Base-by-base conservation (phyloP, 169 alveolate genomes). In the Plasmodium fragile region DNA sequence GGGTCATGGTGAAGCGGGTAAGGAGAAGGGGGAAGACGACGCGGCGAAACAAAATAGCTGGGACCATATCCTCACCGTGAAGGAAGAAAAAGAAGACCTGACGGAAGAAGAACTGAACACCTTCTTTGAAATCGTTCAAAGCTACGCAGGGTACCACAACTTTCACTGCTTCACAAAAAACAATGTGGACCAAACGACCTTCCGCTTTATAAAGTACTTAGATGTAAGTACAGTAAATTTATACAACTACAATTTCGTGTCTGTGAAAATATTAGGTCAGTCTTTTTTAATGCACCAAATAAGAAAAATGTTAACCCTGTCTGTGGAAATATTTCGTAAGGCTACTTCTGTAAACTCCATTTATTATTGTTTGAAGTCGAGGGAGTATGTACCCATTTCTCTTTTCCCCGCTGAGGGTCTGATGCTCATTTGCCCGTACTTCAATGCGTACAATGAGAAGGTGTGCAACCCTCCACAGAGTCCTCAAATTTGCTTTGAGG, bases 221-320 rank as follows among this genome's bases (percentile, higher is more conserved):
- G 93, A 93, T 65, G 94, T 95, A 8, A 82, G 95, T 34, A 34
- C 83, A 36, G 94, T 72, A 3, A 81, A 73, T 18, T 52, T 94
- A 18, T 81, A 18, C 32, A 81, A 71, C 53, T 55, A 71, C 32
- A 81, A 92, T 28, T 91, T 95, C 39, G 93, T 97, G 36, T 93
- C 94, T n/a, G 90, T 97, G 32, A 65, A 82, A 45, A 96, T 97
- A 4, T 87, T 84, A 34, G 98, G 98, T 3, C 98, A 97, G 83
- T 97, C 98, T 59, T 97, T 97, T 71, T 80, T 97, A 72, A 94
- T 95, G 92, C 96, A 97, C 85, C 98, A 97, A 92, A 97, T 97
- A 25, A 93, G 98, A 87, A 97, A 97, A 84, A 97, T 97, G 98
- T 72, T 97, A 4, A 92, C 96, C 6, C 80, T 97, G 79, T 97